A percentile compares a stretch with the other conserved stretches of the same genome.
Conservation (phyloP, 352 stramenopile genomes). For the Globisporangium middletonii region DNA sequence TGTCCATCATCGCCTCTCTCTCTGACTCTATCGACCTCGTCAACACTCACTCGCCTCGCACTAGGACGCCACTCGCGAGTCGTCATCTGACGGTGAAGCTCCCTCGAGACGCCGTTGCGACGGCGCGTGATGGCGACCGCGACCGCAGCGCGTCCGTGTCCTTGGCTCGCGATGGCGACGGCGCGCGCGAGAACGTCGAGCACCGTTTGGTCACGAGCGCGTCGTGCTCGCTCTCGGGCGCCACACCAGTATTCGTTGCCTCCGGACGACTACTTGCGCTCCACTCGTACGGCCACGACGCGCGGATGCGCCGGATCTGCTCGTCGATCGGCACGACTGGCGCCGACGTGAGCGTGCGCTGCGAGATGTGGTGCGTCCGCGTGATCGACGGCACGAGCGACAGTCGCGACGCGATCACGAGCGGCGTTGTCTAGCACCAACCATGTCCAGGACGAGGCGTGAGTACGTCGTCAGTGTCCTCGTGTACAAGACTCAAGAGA, state of each 20-base stretch:
- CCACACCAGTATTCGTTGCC: neutral
- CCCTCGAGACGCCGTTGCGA: constrained; percentile 1
- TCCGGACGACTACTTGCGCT: constrained; percentile 10
- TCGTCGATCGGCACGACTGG: constrained; percentile 21
- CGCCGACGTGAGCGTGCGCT: constrained; percentile 17
- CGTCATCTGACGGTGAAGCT: constrained; percentile 11
- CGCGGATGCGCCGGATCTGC: constrained; percentile 54
- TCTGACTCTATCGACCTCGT: no score
- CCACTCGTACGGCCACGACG: constrained; percentile 67
- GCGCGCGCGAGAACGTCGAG: constrained; percentile 23
- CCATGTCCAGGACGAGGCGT: neutral
- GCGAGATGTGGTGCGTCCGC: constrained; percentile 39
- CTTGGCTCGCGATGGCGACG: constrained; percentile 1
- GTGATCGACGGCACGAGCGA: constrained; percentile 37
- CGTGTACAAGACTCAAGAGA: neutral
- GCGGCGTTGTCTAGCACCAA: constrained; percentile 3
- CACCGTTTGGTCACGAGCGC: constrained; percentile 14
- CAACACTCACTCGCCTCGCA: no score
- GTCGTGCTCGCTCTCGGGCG: constrained; percentile 12
- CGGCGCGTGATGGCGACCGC: constrained; percentile 6
- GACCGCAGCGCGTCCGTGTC: neutral
- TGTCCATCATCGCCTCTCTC: no score
- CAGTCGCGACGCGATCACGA: constrained; percentile 14
- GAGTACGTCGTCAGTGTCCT: neutral
- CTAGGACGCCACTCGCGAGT: no score